Evolutionary conservation across 768 basidiomycete species (phyloP), one percentile per base, ranked within the genome.

Genomic region (Chalciporus sphaerocephalus): DNA sequence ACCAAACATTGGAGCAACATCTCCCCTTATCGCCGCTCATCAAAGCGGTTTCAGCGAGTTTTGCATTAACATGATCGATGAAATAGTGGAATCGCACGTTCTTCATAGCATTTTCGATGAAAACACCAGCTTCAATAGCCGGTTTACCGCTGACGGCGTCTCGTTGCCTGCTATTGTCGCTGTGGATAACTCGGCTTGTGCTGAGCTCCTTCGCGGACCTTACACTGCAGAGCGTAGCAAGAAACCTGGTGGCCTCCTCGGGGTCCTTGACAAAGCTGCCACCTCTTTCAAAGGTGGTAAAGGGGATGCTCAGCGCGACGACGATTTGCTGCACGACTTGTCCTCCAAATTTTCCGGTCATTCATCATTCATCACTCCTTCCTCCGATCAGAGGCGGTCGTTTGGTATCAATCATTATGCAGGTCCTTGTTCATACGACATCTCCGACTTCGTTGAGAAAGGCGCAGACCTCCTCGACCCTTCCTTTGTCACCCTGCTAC

Each of bases 391-490:
- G 21, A 66, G 60, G 38, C 67, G 58, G 25, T 56, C 70, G 21
- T 83, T 83, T 48, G 79, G 75, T 7, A 74, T 83, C 70, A 82
- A 79, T 56, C 81, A 83, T 58, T 83, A 78, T 46, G 67, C 78
- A 3, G 78, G 81, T 10, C 58, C 61, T 27, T 75, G 75, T 60
- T 67, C 72, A 12, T 83, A 83, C 58, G 79, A 82, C 44, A 65
- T 70, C 10, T 61, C 68, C 5, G 54, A 46, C 32, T 78, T 78
- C 53, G 67, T 78, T 42, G 75, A 78, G 60, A 75, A 70, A 53
- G 72, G 75, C 37, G 66, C 74, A 12, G 76, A 77, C 57, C 63
- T 75, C 23, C 62, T 83, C 27, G 81, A 83, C 50, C 71, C 79
- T 18, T 72, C 76, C 18, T 71, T 81, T 42, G 80, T 82, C 34